These are phyloP conservation scores for Xylariaceae sp. DNA, from an alignment of 2,329 filamentous ascomycete species.

Conservation along the genomic window DNA sequence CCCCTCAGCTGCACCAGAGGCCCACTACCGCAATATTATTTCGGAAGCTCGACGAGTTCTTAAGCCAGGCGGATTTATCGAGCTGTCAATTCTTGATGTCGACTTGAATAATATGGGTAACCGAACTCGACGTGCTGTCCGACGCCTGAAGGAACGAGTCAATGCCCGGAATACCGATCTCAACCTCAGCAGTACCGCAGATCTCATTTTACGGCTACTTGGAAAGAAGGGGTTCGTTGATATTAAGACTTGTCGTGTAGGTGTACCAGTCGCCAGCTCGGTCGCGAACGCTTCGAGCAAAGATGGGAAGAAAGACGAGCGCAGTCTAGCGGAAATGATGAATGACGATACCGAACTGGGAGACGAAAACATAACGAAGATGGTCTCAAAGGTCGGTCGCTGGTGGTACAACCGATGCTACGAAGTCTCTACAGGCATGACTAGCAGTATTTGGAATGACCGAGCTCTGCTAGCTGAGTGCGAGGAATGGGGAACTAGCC, in stretches of 20 bases:
- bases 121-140: constrained; percentile 69
- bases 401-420: constrained; percentile 98
- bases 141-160: constrained; percentile 73
- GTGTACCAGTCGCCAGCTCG: constrained; percentile 71
- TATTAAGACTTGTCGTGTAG: constrained; percentile 77
- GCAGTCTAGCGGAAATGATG: constrained; percentile 73
- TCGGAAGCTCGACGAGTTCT: constrained; percentile 79
- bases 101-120: constrained; percentile 85
- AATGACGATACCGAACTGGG: constrained; percentile 71
- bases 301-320: constrained; percentile 52
- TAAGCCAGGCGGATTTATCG: constrained; percentile 79
- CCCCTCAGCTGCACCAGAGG: constrained; percentile 70
- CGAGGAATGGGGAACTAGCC: constrained; percentile 82
- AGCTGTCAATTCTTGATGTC: constrained; percentile 77
- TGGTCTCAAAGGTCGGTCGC: constrained; percentile 87
- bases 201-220: constrained; percentile 69
- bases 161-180: constrained; percentile 64
- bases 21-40: constrained; percentile 72
- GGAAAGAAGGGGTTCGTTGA: constrained; percentile 73
- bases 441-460: constrained; percentile 78
- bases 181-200: constrained; percentile 64
- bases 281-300: constrained; percentile 41
- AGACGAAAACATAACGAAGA: constrained; percentile 87
- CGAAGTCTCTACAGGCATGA: constrained; percentile 66
- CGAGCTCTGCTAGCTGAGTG: constrained; percentile 79